A percentile compares a stretch with the other conserved stretches of the same genome.
These are phyloP conservation scores for Collybia nuda DNA, from an alignment of 768 basidiomycete genomes.

Conservation along the genomic window DNA sequence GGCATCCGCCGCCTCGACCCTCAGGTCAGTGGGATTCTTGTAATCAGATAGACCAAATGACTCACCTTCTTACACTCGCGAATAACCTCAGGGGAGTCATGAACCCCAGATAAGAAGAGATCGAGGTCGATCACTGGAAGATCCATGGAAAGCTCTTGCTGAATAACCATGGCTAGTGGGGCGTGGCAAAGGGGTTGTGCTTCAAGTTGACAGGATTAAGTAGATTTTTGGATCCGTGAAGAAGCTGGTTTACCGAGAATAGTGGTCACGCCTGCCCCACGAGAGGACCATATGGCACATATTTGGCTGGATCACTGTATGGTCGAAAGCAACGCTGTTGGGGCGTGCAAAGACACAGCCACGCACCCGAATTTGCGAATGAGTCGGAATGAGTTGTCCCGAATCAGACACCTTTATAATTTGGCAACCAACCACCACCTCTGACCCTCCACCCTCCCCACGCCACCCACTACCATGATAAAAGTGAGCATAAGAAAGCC, in stretches of 20 bases:
- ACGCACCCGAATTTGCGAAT: conserved; percentile 13
- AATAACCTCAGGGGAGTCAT: conserved; percentile 43
- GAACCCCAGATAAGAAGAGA: conserved; percentile 52
- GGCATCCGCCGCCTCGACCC: conserved; percentile 70
- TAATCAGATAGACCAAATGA: neutral
- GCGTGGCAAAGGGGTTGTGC: neutral
- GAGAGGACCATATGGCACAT: conserved; percentile 10
- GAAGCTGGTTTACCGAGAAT: neutral
- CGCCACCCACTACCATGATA: conserved; percentile 38
- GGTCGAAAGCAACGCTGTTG: neutral
- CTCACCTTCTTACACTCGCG: conserved; percentile 69
- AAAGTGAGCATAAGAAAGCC: conserved; percentile 30
- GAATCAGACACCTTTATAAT: conserved; percentile 11
- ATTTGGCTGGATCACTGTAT: neutral
- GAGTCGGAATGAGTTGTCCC: conserved; percentile 16
- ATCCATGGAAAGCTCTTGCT: conserved; percentile 40
- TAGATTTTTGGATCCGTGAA: conserved; percentile 4
- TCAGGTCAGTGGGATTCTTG: conserved; percentile 4
- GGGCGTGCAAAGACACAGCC: conserved; percentile 12
- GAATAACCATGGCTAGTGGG: conserved; percentile 27
- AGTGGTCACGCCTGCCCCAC: conserved; percentile 3
- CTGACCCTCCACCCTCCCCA: conserved; percentile 27
- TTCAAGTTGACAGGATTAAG: neutral
- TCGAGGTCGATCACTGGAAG: conserved; percentile 81
- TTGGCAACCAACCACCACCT: conserved; percentile 25